phyloP scores from a whole-genome alignment of 495 filamentous ascomycete genomes.

The Aspergillus conjunctus region DNA sequence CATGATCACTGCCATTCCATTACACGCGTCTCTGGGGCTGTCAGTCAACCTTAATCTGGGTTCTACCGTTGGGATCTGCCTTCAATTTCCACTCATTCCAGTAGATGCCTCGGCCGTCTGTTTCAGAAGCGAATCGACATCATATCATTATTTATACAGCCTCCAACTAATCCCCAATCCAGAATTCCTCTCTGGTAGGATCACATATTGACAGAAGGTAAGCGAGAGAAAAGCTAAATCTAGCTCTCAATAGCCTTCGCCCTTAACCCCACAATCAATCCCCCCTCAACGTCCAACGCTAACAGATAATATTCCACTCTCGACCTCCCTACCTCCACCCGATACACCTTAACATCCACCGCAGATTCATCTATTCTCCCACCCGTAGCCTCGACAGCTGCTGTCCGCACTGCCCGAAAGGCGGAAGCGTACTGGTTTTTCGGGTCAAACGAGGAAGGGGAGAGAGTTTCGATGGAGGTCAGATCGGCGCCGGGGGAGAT shows the following conservation, averaged over 20 bases:
- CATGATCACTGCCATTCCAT: conserved; percentile 25
- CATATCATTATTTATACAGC: neutral
- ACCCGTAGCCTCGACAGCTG: conserved; percentile 28
- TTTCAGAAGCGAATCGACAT: neutral
- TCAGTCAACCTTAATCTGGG: neutral
- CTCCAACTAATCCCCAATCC: neutral
- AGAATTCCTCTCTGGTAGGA: too few relatives aligned
- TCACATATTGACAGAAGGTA: neutral
- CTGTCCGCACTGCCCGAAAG: conserved; percentile 38
- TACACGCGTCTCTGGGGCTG: conserved; percentile 31
- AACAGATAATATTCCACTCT: conserved; percentile 79
- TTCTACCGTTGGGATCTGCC: too few relatives aligned
- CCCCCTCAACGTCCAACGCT: conserved; percentile 54
- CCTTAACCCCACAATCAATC: conserved; percentile 71
- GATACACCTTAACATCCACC: conserved; percentile 77
- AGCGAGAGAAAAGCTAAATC: conserved; percentile 11
- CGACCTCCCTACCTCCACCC: conserved; percentile 59
- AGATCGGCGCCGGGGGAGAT: conserved; percentile 40
- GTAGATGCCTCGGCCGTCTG: neutral
- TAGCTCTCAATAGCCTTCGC: conserved; percentile 74
- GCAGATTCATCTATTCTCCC: conserved; percentile 34
- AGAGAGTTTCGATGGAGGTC: conserved; percentile 39
- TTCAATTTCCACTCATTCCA: neutral
- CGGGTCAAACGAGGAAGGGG: conserved; percentile 44
- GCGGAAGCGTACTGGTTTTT: conserved; percentile 38